These are phyloP conservation scores for Dalbergia cochinchinensis DNA, from an alignment of 306 rosid genomes.

Conservation along the genomic window DNA sequence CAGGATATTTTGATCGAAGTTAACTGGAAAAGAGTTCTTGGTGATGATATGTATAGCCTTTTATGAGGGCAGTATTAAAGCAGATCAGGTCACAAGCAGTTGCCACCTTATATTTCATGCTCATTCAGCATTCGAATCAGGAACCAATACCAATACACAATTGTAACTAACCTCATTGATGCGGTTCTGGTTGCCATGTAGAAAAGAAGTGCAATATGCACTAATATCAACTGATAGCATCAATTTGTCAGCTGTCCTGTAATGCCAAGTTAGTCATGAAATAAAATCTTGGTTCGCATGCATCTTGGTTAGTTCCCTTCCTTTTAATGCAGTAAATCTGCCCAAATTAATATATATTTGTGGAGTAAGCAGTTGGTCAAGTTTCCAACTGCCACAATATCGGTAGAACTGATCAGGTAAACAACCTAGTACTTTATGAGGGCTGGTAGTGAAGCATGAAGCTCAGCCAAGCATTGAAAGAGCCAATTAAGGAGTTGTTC, in stretches of 20 bases:
- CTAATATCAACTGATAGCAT: slow-evolving; percentile 27
- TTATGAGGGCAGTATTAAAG: slow-evolving; percentile 33
- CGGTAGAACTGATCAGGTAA: slow-evolving; percentile 32
- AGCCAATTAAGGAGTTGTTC: slow-evolving; percentile 94
- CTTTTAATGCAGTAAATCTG: background rate
- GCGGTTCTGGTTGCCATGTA: slow-evolving; percentile 12
- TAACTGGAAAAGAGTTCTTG: background rate
- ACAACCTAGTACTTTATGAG: slow-evolving; percentile 74
- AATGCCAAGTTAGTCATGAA: slow-evolving; percentile 40
- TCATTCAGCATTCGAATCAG: slow-evolving; percentile 38
- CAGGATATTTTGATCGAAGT: slow-evolving; percentile 16
- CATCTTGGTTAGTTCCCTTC: slow-evolving; percentile 21
- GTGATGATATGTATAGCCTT: slow-evolving; percentile 31
- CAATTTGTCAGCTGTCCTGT: slow-evolving; percentile 38
- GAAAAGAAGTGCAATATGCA: slow-evolving; percentile 21
- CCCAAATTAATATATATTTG: slow-evolving; percentile 17
- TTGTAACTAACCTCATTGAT: slow-evolving; percentile 32
- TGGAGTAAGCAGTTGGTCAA: slow-evolving; percentile 17
- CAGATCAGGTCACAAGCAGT: slow-evolving; percentile 19
- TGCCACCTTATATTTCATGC: slow-evolving; percentile 21
- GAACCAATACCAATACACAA: slow-evolving; percentile 31
- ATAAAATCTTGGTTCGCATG: slow-evolving; percentile 40
- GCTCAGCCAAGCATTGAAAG: slow-evolving; percentile 91
- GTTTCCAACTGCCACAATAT: slow-evolving; percentile 35
- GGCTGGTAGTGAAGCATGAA: slow-evolving; percentile 90